phyloP scores from a whole-genome alignment of 192 early-diverging fungal genomes.

The Gorgonomyces haynaldii region DNA sequence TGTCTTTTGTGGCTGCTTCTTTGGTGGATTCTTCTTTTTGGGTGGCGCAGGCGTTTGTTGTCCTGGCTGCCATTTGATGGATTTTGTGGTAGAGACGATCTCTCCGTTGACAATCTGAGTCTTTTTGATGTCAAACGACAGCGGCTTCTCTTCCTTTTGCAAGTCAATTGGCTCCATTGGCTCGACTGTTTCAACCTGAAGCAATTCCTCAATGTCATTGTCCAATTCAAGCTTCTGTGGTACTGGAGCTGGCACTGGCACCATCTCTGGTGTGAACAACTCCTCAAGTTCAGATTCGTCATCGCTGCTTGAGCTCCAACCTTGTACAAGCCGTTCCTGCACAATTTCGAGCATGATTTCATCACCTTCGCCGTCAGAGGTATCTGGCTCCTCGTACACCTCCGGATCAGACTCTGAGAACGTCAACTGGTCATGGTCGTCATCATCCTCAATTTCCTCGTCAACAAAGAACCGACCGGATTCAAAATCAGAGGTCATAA shows the following conservation, averaged over 20 bases:
- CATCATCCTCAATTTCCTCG: no score
- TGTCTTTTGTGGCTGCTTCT: neutral
- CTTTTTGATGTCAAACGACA: neutral
- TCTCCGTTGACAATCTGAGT: neutral
- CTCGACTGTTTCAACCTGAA: no score
- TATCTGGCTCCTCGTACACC: constrained; percentile 7
- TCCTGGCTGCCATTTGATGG: neutral
- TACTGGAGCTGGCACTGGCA: neutral
- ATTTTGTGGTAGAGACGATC: neutral
- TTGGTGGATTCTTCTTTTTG: neutral
- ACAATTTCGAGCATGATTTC: constrained; percentile 10
- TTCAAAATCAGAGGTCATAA: no score
- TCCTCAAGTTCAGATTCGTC: neutral
- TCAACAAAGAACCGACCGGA: no score
- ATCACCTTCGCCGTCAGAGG: neutral
- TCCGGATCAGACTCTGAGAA: no score
- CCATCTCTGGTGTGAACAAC: neutral
- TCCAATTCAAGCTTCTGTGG: no score
- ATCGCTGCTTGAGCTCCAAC: neutral
- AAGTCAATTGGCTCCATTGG: no score
- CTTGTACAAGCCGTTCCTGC: constrained; percentile 1
- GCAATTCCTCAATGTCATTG: no score
- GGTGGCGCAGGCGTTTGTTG: neutral
- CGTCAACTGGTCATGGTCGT: no score
- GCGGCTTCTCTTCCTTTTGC: no score